phyloP scores from a whole-genome alignment of 1,139 yeast species.

The Nadsonia commutata region DNA sequence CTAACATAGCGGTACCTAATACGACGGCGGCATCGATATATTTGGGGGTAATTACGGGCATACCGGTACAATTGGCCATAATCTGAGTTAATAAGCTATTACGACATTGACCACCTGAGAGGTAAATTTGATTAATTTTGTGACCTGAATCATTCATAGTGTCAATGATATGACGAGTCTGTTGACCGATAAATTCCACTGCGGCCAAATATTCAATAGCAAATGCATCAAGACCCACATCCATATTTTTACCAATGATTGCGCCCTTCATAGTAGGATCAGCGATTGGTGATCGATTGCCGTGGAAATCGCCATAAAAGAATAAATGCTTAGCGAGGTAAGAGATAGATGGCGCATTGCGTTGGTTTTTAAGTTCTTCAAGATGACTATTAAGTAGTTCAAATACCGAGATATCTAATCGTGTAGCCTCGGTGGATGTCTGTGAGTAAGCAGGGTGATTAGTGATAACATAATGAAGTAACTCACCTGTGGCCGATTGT shows the following conservation, averaged over 20 bases:
- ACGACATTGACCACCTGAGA: conserved; percentile 96
- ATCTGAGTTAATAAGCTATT: conserved; percentile 77
- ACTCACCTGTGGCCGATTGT: conserved; percentile 91
- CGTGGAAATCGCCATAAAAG: conserved; percentile 93
- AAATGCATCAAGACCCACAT: conserved; percentile 63
- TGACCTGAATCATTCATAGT: conserved; percentile 75
- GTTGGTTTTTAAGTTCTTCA: conserved; percentile 48
- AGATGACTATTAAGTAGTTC: conserved; percentile 67
- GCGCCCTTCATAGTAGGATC: conserved; percentile 91
- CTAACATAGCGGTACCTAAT: conserved; percentile 85
- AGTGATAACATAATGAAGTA: conserved; percentile 76
- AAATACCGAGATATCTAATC: conserved; percentile 58
- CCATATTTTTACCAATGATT: conserved; percentile 88
- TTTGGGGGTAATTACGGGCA: conserved; percentile 85
- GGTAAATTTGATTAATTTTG: conserved; percentile 54
- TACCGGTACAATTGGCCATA: conserved; percentile 83
- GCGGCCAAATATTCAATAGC: conserved; percentile 84
- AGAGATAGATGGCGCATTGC: conserved; percentile 53
- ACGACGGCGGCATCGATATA: conserved; percentile 96
- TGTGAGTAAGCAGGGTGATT: conserved; percentile 80
- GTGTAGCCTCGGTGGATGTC: conserved; percentile 43
- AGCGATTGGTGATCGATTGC: conserved; percentile 92
- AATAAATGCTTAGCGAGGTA: conserved; percentile 72
- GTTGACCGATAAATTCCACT: conserved; percentile 94
- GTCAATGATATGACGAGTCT: conserved; percentile 87